A percentile compares a stretch with the other conserved stretches of the same genome.
Evolutionary conservation across 73 alveolate species (phyloP).

Genomic region (Blepharisma stoltei): DNA sequence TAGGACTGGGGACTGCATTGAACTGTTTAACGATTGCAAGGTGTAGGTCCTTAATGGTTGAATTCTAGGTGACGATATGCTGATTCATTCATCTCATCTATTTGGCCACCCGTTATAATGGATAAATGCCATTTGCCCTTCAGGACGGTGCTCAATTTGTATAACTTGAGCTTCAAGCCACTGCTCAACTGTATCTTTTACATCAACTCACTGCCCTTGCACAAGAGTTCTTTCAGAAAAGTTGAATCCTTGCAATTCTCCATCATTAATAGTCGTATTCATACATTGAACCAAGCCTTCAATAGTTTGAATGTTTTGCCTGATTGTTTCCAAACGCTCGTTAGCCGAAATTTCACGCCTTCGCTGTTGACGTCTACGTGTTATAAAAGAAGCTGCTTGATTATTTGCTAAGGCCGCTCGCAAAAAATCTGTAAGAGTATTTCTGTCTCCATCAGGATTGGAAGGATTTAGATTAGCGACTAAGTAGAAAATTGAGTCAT

Average conservation of each 20-base stretch:
- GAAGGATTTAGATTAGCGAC: slow-evolving; percentile 57
- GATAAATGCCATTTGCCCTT: slow-evolving; percentile 57
- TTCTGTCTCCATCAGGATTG: slow-evolving; percentile 13
- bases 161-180: slow-evolving; percentile 93
- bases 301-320: slow-evolving; percentile 45
- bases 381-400: slow-evolving; percentile 26
- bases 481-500: slow-evolving; percentile 67
- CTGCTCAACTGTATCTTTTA: slow-evolving; percentile 87
- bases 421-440: slow-evolving; percentile 28
- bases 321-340: slow-evolving; percentile 51
- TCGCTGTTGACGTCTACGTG: slow-evolving; percentile 60
- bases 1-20: slow-evolving; percentile 73
- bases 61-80: slow-evolving; percentile 65
- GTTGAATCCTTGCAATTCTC: too few species aligned
- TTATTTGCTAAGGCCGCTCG: slow-evolving; percentile 30
- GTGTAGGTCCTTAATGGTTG: slow-evolving; percentile 78
- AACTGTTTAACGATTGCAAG: slow-evolving; percentile 64
- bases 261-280: too few species aligned
- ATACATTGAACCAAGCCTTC: slow-evolving; percentile 31
- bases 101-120: slow-evolving; percentile 95
- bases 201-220: slow-evolving; percentile 93
- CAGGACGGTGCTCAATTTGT: slow-evolving; percentile 52
- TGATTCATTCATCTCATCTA: slow-evolving; percentile 95
- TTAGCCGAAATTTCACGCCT: slow-evolving; percentile 32
- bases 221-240: slow-evolving; percentile 43